Percentiles rank a stretch among this genome's conserved stretches.
phyloP scores from a whole-genome alignment of 345 rosid genomes.

The Citrus mangshanensis region DNA sequence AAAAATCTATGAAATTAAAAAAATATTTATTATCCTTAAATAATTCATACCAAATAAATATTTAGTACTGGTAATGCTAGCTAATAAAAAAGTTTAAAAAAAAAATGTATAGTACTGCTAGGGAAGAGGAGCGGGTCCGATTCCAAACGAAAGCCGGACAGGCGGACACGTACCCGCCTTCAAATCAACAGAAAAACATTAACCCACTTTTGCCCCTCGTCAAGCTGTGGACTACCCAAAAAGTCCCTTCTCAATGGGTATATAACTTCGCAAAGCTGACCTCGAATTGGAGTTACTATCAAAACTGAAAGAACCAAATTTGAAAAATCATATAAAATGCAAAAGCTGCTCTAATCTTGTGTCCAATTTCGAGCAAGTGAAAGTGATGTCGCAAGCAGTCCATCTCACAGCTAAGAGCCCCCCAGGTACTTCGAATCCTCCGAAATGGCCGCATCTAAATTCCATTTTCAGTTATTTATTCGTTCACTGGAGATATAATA shows the following conservation, averaged over 20 bases:
- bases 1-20: too few species aligned
- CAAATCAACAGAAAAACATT: not conserved
- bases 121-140: not conserved
- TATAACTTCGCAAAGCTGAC: not conserved
- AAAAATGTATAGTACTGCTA: too few species aligned
- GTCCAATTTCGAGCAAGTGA: not conserved
- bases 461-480: not conserved
- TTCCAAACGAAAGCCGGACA: not conserved
- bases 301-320: not conserved
- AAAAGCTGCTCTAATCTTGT: not conserved
- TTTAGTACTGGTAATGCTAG: too few species aligned
- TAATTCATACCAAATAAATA: too few species aligned
- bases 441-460: not conserved
- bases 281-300: not conserved
- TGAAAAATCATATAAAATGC: not conserved
- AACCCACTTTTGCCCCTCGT: not conserved
- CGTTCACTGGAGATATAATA: not conserved
- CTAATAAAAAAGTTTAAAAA: too few species aligned
- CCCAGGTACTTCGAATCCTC: conserved; percentile 23
- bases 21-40: too few species aligned
- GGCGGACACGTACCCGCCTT: not conserved
- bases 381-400: conserved; percentile 29
- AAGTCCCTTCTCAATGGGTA: conserved; percentile 25
- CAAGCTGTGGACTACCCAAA: not conserved
- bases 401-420: conserved; percentile 24